phyloP scores from a whole-genome alignment of 371 early-diverging fungal genomes.

The Haplosporangium sp. region DNA sequence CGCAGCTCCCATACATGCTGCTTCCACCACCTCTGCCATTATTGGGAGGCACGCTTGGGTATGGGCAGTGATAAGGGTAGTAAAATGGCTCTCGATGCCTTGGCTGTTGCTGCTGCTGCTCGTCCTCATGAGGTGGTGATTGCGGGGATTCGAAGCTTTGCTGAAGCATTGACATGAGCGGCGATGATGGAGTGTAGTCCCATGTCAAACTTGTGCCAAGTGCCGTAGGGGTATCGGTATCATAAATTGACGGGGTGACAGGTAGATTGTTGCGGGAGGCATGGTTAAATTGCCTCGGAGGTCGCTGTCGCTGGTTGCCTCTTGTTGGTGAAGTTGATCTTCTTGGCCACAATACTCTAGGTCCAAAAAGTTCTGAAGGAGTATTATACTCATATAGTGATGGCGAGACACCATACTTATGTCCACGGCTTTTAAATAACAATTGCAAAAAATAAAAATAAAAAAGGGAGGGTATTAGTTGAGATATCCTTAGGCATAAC shows the following conservation, averaged over 20 bases:
- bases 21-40: conserved; percentile 4
- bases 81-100: background rate
- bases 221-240: conserved; percentile 1
- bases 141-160: background rate
- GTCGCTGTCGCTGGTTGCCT: background rate
- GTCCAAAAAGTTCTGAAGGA: conserved; percentile 6
- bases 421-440: conserved; percentile 12
- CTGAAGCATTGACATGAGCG: background rate
- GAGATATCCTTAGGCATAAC: background rate
- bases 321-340: background rate
- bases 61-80: background rate
- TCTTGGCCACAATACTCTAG: conserved; percentile 10
- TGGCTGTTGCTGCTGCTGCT: background rate
- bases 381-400: conserved; percentile 8
- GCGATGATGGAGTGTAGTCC: background rate
- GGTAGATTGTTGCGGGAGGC: background rate
- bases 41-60: background rate
- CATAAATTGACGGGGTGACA: background rate
- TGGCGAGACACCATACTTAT: conserved; percentile 9
- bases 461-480: background rate
- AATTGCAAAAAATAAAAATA: background rate
- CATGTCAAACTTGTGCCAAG: background rate
- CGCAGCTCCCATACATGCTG: conserved; percentile 15
- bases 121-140: background rate
- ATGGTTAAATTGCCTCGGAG: background rate